Evolutionary conservation across 1,139 yeast species (phyloP), one percentile per base, ranked within the genome.

Genomic region (Saccharomycopsis crataegensis): DNA sequence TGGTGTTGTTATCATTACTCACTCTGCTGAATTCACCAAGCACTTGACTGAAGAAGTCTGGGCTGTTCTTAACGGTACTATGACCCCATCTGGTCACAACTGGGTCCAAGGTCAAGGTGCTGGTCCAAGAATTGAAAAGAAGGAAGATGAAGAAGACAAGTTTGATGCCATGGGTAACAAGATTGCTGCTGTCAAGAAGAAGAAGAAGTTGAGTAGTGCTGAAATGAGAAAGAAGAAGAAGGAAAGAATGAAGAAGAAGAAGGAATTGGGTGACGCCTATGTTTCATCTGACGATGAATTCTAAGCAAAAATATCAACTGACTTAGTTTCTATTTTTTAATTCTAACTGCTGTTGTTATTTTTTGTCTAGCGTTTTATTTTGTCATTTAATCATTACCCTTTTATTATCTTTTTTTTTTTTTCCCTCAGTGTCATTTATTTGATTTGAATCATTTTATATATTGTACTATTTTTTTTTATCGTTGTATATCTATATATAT

Each of bases 171-270:
- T 93, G 94, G 99, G 99, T 82, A 93, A 93, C 96, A 93, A 93
- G 94, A 83, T 93, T 77, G 91, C 89, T 68, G 78, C 86, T 72
- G 89, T 80, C 74, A 89, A 90, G 88, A 93, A 93, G 94, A 91
- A 87, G 86, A 82, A 82, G 77, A 93, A 91, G 87, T 83, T 93
- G 73, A 86, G 97, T 65, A 91, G 98, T 71, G 97, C 99, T 65
- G 99, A 93, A 78, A 82, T 93, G 75, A 88, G 99, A 84, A 93
- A 93, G 96, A 93, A 93, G 96, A 93, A 93, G 97, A 93, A 93
- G 96, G 99, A 93, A 81, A 90, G 99, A 85, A 91, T 93, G 98
- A 89, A 87, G 88, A 93, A 91, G 94, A 93, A 93, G 97, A 93
- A 93, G 96, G 96, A 86, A 76, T 77, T 90, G 74, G 98, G 98